Percentiles rank a stretch among this genome's conserved stretches.
Conservation (phyloP, 768 basidiomycete genomes). For the Porphyrellus cyaneotinctus region DNA sequence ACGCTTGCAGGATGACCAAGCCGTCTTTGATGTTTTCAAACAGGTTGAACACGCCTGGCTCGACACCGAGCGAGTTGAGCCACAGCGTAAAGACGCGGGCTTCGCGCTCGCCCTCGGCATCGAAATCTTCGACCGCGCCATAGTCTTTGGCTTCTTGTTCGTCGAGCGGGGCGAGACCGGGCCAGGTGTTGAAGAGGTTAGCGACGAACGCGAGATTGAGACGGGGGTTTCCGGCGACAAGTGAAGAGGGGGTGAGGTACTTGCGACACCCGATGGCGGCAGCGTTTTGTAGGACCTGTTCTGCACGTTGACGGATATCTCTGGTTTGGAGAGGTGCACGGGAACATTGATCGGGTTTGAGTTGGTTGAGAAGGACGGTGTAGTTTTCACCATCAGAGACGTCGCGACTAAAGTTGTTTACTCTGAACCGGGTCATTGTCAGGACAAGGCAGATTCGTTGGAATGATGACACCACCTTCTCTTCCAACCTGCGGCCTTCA, state of each 20-base stretch:
- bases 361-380: conserved; percentile 91
- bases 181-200: conserved; percentile 97
- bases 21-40: conserved; percentile 97
- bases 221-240: conserved; percentile 92
- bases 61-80: conserved; percentile 96
- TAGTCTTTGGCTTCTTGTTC: conserved; percentile 92
- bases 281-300: conserved; percentile 92
- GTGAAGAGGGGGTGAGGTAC: conserved; percentile 88
- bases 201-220: conserved; percentile 98
- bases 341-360: conserved; percentile 92
- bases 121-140: conserved; percentile 91
- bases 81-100: conserved; percentile 97
- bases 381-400: conserved; percentile 98
- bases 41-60: conserved; percentile 93
- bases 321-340: conserved; percentile 83
- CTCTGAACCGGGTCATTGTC: conserved; percentile 45
- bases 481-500: conserved; percentile 92
- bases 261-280: conserved; percentile 92
- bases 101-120: conserved; percentile 97
- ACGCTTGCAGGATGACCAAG: conserved; percentile 86
- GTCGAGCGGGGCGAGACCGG: conserved; percentile 90
- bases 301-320: conserved; percentile 81
- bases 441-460: neutral
- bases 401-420: conserved; percentile 96
- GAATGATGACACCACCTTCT: conserved; percentile 50